Evolutionary conservation across 1,284 basidiomycete species (phyloP).

Genomic region (Porodaedalea pini): DNA sequence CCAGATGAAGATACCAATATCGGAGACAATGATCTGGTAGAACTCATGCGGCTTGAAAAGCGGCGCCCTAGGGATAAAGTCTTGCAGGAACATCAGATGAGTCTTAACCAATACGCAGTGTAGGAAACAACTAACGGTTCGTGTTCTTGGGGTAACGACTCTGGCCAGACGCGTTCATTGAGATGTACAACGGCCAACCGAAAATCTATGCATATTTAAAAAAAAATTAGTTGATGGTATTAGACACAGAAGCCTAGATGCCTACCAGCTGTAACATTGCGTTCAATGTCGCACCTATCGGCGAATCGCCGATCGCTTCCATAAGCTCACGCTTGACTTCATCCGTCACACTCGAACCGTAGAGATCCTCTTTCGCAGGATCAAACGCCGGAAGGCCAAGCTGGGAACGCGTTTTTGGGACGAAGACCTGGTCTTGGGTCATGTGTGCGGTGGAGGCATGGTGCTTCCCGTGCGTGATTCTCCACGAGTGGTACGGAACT

Average conservation of each 20-base stretch:
- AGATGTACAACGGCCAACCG: slow-evolving; percentile 88
- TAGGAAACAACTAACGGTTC: slow-evolving; percentile 64
- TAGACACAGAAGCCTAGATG: background rate
- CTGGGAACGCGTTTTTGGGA: slow-evolving; percentile 84
- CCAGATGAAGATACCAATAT: slow-evolving; percentile 80
- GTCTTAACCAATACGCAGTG: background rate
- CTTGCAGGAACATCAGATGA: slow-evolving; percentile 27
- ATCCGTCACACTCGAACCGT: slow-evolving; percentile 66
- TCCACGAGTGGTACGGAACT: slow-evolving; percentile 98
- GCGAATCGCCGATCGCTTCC: slow-evolving; percentile 93
- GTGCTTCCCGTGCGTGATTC: slow-evolving; percentile 94
- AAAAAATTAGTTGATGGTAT: slow-evolving; percentile 1
- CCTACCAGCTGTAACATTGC: slow-evolving; percentile 68
- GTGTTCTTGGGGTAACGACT: slow-evolving; percentile 76
- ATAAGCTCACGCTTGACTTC: slow-evolving; percentile 75
- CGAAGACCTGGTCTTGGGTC: slow-evolving; percentile 96
- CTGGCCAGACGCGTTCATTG: slow-evolving; percentile 88
- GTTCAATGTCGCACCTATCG: slow-evolving; percentile 71
- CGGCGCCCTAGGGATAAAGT: slow-evolving; percentile 78
- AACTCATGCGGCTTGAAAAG: slow-evolving; percentile 88
- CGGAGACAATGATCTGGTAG: slow-evolving; percentile 78
- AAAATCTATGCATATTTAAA: slow-evolving; percentile 44
- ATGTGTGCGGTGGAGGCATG: slow-evolving; percentile 95
- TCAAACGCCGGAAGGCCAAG: slow-evolving; percentile 62
- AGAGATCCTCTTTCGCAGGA: slow-evolving; percentile 63